Conservation (phyloP, 768 basidiomycete genomes). For the Termitomyces heimii region DNA sequence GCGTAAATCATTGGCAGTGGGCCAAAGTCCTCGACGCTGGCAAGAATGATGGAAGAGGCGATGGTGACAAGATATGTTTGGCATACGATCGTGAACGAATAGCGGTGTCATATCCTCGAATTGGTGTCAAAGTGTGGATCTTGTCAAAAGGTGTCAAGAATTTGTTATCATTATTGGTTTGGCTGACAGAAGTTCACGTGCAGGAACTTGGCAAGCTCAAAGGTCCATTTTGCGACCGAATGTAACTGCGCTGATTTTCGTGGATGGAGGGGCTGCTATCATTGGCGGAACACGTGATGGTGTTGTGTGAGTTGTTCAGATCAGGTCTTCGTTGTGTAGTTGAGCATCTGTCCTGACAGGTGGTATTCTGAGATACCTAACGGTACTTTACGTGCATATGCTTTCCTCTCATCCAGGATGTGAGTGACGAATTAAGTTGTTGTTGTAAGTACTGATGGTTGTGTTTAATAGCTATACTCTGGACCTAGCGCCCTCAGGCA, state of each 20-base stretch:
- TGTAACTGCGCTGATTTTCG: slow-evolving; percentile 57
- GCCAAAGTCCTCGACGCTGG: slow-evolving; percentile 48
- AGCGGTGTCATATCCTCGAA: slow-evolving; percentile 54
- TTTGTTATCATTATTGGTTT: background rate
- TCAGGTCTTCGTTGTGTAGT: background rate
- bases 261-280: slow-evolving; percentile 56
- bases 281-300: slow-evolving; percentile 69
- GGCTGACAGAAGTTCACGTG: slow-evolving; percentile 1
- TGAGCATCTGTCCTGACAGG: slow-evolving; percentile 24
- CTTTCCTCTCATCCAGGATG: slow-evolving; percentile 57
- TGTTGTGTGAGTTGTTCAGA: slow-evolving; percentile 44
- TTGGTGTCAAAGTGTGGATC: slow-evolving; percentile 62
- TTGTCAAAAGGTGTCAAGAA: slow-evolving; percentile 43
- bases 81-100: slow-evolving; percentile 53
- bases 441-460: background rate
- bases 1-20: slow-evolving; percentile 49
- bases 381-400: slow-evolving; percentile 54
- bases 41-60: slow-evolving; percentile 23
- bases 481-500: slow-evolving; percentile 42
- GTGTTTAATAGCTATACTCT: slow-evolving; percentile 40
- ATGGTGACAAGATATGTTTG: slow-evolving; percentile 41
- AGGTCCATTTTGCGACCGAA: slow-evolving; percentile 60
- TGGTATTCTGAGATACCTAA: slow-evolving; percentile 69
- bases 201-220: slow-evolving; percentile 61
- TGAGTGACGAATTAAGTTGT: slow-evolving; percentile 23